Evolutionary conservation across 2,329 filamentous ascomycete species (phyloP).

Genomic region (Fusarium nanum): DNA sequence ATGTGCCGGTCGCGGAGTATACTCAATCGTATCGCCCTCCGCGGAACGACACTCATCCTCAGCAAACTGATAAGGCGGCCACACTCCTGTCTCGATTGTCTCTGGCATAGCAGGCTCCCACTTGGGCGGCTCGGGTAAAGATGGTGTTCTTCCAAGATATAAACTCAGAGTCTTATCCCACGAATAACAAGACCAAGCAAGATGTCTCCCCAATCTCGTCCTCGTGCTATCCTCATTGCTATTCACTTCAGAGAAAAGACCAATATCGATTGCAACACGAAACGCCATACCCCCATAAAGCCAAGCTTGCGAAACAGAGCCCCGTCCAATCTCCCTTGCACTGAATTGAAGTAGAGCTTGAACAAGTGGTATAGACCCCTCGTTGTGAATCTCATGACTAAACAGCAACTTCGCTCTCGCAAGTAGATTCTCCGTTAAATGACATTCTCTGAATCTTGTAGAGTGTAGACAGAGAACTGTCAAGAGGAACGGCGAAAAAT

Average conservation of each 20-base stretch:
- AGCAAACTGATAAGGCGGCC: not conserved
- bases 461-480: not conserved
- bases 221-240: fast-evolving
- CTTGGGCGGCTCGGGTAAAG: not conserved
- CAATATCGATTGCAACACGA: slow-evolving; percentile 1
- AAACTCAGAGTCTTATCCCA: slow-evolving; percentile 7
- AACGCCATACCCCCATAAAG: not conserved
- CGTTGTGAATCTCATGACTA: not conserved
- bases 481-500: not conserved
- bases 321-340: not conserved
- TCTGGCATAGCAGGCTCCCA: not conserved
- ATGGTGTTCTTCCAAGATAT: not conserved
- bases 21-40: not conserved
- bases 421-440: not conserved
- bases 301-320: not conserved
- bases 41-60: not conserved
- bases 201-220: not conserved
- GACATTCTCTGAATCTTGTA: not conserved
- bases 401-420: not conserved
- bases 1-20: not conserved
- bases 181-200: not conserved
- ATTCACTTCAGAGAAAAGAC: not conserved
- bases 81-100: not conserved
- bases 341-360: slow-evolving; percentile 3
- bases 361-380: not conserved